A percentile compares a stretch with the other conserved stretches of the same genome.
Conservation (phyloP, 192 early-diverging fungal genomes). For the Ambispora gerdemannii region DNA sequence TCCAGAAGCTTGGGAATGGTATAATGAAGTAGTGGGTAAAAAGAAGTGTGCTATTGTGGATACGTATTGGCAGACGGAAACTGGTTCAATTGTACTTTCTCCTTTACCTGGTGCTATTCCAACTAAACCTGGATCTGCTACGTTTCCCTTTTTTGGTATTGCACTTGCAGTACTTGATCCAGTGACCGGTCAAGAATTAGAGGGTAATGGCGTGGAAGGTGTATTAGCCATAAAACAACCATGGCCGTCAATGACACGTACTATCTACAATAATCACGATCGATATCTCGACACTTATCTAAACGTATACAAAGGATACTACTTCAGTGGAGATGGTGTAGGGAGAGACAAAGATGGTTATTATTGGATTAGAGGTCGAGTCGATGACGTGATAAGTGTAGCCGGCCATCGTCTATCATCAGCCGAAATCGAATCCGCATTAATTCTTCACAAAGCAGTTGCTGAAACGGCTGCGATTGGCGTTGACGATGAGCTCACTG, state of each 20-base stretch:
- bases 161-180: conserved; percentile 84
- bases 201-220: conserved; percentile 85
- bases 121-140: conserved; percentile 94
- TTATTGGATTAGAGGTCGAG: conserved; percentile 91
- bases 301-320: conserved; percentile 84
- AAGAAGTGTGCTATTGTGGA: conserved; percentile 90
- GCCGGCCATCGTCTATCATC: conserved; percentile 92
- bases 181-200: conserved; percentile 75
- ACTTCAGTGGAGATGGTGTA: conserved; percentile 96
- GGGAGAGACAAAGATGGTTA: conserved; percentile 90
- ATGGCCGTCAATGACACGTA: conserved; percentile 92
- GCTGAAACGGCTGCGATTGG: conserved; percentile 92
- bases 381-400: conserved; percentile 91
- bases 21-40: conserved; percentile 86
- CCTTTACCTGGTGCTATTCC: conserved; percentile 86
- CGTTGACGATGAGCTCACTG: conserved; percentile 82
- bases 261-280: conserved; percentile 86
- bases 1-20: conserved; percentile 97
- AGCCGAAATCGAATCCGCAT: conserved; percentile 90
- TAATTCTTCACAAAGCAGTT: conserved; percentile 73
- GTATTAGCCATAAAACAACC: conserved; percentile 83
- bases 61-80: conserved; percentile 95
- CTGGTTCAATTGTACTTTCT: conserved; percentile 87
- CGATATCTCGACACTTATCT: conserved; percentile 94
- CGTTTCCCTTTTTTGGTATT: conserved; percentile 96